phyloP scores from a whole-genome alignment of 1,284 basidiomycete species.

The Cryptococcus floricola region DNA sequence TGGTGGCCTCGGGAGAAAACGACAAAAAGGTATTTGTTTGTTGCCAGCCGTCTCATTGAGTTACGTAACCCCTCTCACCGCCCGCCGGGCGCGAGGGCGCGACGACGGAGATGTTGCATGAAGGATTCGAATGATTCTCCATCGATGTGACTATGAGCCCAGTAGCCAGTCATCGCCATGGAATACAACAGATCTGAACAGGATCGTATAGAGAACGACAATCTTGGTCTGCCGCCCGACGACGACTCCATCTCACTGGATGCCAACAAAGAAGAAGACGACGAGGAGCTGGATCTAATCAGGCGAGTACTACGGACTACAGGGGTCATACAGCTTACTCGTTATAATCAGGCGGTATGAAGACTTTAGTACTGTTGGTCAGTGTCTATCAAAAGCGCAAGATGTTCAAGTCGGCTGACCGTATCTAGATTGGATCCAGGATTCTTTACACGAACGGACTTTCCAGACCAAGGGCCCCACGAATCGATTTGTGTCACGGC shows the following conservation, averaged over 20 bases:
- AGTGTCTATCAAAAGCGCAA: conserved; percentile 20
- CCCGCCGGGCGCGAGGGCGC: not conserved
- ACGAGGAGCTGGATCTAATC: conserved; percentile 39
- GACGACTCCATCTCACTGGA: conserved; percentile 8
- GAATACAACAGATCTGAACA: too few relatives aligned
- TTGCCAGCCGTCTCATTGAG: not conserved
- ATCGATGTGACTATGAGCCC: too few relatives aligned
- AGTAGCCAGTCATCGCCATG: too few relatives aligned
- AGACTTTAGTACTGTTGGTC: conserved; percentile 78
- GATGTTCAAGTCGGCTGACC: not conserved
- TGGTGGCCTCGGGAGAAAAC: not conserved
- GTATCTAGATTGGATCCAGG: conserved; percentile 84
- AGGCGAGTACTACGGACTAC: conserved; percentile 33
- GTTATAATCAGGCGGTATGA: conserved; percentile 48
- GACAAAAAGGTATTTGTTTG: not conserved
- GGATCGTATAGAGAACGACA: too few relatives aligned
- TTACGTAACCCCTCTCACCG: not conserved
- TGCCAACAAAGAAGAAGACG: conserved; percentile 5
- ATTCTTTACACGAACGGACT: conserved; percentile 80
- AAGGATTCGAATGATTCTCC: too few relatives aligned
- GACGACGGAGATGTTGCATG: not conserved
- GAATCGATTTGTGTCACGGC: conserved; percentile 46
- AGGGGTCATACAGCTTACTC: conserved; percentile 8
- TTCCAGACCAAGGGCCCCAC: conserved; percentile 55
- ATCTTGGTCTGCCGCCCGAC: conserved; percentile 1